phyloP scores from a whole-genome alignment of 1,284 basidiomycete species.

The Boletellus dicymbophilus region DNA sequence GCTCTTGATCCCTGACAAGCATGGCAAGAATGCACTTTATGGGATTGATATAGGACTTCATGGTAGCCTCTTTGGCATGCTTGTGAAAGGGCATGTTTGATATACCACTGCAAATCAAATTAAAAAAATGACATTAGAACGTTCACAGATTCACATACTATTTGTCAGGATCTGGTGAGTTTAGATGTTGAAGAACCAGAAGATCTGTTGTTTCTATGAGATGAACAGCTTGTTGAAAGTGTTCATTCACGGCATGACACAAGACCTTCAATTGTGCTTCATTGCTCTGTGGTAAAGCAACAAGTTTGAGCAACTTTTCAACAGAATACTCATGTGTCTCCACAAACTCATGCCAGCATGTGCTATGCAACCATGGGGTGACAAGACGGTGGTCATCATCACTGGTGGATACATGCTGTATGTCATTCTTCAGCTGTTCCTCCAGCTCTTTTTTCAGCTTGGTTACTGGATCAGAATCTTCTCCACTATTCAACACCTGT shows the following conservation, averaged over 20 bases:
- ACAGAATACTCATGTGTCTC: too few relatives aligned
- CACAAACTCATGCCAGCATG: background rate
- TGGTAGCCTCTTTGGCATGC: background rate
- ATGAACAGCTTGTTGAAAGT: background rate
- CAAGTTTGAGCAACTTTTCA: background rate
- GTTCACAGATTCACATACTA: background rate
- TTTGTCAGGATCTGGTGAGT: background rate
- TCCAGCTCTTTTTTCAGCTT: background rate
- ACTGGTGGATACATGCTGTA: background rate
- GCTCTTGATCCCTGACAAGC: background rate
- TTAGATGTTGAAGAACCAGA: background rate
- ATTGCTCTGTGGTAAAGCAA: background rate
- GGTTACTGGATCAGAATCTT: background rate
- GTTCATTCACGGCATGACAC: background rate
- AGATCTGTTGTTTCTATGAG: background rate
- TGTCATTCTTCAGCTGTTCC: background rate
- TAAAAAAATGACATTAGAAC: background rate
- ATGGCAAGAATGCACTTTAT: background rate
- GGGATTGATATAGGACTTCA: background rate
- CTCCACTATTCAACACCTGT: too few relatives aligned
- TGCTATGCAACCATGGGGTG: background rate
- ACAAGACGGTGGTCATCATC: background rate
- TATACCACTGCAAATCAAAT: background rate
- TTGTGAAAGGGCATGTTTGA: background rate
- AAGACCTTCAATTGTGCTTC: background rate